phyloP scores from a whole-genome alignment of 345 rosid species.

The Citrus australasica region DNA sequence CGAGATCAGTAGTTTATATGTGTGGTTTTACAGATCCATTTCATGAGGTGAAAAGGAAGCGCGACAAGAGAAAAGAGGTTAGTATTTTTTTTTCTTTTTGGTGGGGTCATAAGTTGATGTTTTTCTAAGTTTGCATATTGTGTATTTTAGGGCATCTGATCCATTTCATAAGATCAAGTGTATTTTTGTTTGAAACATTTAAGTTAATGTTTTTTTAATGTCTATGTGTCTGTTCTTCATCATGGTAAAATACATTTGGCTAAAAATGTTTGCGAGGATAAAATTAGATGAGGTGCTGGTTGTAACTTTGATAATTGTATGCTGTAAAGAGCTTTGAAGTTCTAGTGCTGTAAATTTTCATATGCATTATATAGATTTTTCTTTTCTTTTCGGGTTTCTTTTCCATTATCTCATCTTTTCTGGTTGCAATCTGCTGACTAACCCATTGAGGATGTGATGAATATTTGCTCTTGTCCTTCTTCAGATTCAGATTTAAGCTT shows the following conservation, averaged over 20 bases:
- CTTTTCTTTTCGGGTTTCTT: neutral
- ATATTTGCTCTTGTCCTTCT: conserved; percentile 5
- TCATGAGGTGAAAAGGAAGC: conserved; percentile 82
- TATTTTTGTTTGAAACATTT: neutral
- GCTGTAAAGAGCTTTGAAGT: neutral
- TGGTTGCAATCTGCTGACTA: neutral
- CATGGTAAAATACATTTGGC: neutral
- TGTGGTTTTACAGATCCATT: conserved; percentile 64
- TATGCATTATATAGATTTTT: neutral
- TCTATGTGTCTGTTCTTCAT: neutral
- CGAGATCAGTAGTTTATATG: conserved; percentile 20
- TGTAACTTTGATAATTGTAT: neutral
- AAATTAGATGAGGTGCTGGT: neutral
- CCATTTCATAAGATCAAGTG: neutral
- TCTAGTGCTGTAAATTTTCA: neutral
- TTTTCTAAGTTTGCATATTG: neutral
- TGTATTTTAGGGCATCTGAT: neutral
- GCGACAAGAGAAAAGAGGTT: conserved; percentile 85
- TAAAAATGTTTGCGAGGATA: neutral
- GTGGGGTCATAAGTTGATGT: neutral
- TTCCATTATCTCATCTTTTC: neutral
- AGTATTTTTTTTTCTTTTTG: neutral
- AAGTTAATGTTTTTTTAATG: neutral
- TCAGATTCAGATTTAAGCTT: conserved; percentile 13
- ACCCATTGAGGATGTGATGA: neutral